Base-by-base conservation (phyloP, 2,329 filamentous ascomycete genomes). In the Pezicula carpinea region DNA sequence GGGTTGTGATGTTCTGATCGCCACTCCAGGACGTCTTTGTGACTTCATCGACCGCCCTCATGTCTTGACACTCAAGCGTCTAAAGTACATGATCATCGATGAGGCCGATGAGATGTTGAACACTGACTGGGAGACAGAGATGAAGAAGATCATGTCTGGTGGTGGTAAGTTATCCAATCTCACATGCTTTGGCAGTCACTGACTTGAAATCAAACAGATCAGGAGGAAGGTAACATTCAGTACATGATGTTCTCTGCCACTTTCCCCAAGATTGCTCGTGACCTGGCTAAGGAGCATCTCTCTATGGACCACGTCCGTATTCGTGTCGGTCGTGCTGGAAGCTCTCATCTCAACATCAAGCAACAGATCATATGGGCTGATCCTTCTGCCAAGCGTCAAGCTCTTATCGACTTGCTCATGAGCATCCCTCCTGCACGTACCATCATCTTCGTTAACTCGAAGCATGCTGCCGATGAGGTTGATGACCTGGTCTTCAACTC, bases 41-140 rank as follows among this genome's bases (percentile, higher is more conserved):
- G 88, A 96, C 59, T 87, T 97, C 60, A 90, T 97, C 71, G 72
- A 82, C 34, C 81, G 84, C 26, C 80, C 83, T 0, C 66, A 82
- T 14, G 61, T 86, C 13, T 69, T 96, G 2, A 87, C 83, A 0
- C 73, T 96, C 43, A 75, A 76, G 18, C 87, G 92, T 34, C 76
- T 96, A 51, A 85, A 84, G 68, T 93, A 83, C 69, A 80, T 80
- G 54, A 80, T 97, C 54, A 83, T 99, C 52, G 93, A 97, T 50
- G 93, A 99, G 64, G 93, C 93, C 0, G 93, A 99, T 62, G 92
- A 99, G 70, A 84, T 99, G 75, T 77, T 99, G 0, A 75, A 85
- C 0, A 63, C 73, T 1, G 87, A 91, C 59, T 97, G 93, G 89
- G 77, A 85, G 33, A 75, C 82, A 0, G 82, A 91, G 4, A 76